Base-by-base conservation (phyloP, 2,329 filamentous ascomycete genomes). In the Talaromyces sp. region DNA sequence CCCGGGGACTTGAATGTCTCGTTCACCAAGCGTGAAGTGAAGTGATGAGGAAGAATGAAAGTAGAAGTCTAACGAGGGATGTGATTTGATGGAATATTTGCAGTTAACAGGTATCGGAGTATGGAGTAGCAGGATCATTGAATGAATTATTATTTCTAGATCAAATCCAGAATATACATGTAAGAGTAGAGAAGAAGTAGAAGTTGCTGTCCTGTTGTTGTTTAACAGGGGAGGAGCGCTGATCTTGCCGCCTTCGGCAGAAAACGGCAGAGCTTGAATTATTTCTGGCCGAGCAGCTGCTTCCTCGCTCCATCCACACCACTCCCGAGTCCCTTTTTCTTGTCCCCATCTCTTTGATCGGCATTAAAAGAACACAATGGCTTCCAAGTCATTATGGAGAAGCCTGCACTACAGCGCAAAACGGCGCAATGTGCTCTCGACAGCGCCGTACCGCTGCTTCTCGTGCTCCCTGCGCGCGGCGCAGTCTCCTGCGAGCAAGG, bases 401-500 rank as follows among this genome's bases (percentile, higher is more conserved):
- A 70, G 70, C 39, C 62, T 78, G 63, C 71, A 73, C 63, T 68
- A 71, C 58, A 71, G 70, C 60, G 68, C 74, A 2, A 71, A 71
- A 54, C 72, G 72, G 60, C 69, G 70, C 58, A 59, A 65, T 17
- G 61, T 68, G 28, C 62, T 69, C 15, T 61, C 69, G 1, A 61
- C 66, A 51, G 67, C 68, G 13, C 73, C 77, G 22, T 80, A 79
- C 60, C 75, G 82, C 61, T 82, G 80, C 67, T 82, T 84, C 64
- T 84, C 82, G 33, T 83, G 79, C 69, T 76, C 81, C 25, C 66
- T 73, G 55, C 77, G 72, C 44, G 62, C 65, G 65, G 71, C 59
- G 61, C 74, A 79, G 53, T 36, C 52, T 17, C 44, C 56, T 25
- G 67, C 67, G 66, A 71, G 65, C 71, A 78, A 75, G 65, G 32